Percentiles rank a stretch among this genome's conserved stretches.
Conservation (phyloP, 176 grass and related monocot species). For the Oryza glumipatula region DNA sequence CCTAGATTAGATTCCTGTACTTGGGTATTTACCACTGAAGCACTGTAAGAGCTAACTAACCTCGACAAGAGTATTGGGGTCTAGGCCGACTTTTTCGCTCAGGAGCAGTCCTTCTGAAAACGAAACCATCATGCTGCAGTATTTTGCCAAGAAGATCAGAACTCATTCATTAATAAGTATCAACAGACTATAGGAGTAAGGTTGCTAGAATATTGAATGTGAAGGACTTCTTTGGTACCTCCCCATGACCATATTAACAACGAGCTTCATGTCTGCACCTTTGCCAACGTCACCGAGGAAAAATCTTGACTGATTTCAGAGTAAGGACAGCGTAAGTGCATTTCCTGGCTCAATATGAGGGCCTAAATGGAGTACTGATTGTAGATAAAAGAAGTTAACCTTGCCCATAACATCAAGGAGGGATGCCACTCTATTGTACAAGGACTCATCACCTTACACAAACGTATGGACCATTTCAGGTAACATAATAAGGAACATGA, state of each 20-base stretch:
- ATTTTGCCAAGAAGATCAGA: constrained; percentile 33
- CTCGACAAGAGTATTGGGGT: constrained; percentile 82
- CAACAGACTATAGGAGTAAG: constrained; percentile 3
- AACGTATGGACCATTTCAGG: constrained; percentile 38
- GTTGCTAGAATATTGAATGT: constrained; percentile 12
- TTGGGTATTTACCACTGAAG: not conserved
- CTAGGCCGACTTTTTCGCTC: constrained; percentile 76
- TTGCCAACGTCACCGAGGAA: constrained; percentile 89
- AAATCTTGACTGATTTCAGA: constrained; percentile 70
- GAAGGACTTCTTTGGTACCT: constrained; percentile 55
- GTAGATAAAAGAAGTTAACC: constrained; percentile 44
- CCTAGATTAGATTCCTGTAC: constrained; percentile 24
- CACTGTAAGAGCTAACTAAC: constrained; percentile 40
- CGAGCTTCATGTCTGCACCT: constrained; percentile 91
- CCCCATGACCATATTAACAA: constrained; percentile 98
- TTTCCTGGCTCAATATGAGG: constrained; percentile 8
- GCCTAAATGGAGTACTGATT: constrained; percentile 3
- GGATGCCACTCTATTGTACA: constrained; percentile 65
- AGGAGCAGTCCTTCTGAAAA: constrained; percentile 88
- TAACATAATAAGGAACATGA: constrained; percentile 9
- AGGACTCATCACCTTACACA: constrained; percentile 69
- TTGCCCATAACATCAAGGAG: constrained; percentile 95
- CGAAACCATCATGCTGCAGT: constrained; percentile 93
- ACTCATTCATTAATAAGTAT: not conserved
- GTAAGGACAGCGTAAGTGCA: constrained; percentile 30